A percentile compares a stretch with the other conserved stretches of the same genome.
Conservation (phyloP, 148 eudicot genomes). For the Beta vulgaris region DNA sequence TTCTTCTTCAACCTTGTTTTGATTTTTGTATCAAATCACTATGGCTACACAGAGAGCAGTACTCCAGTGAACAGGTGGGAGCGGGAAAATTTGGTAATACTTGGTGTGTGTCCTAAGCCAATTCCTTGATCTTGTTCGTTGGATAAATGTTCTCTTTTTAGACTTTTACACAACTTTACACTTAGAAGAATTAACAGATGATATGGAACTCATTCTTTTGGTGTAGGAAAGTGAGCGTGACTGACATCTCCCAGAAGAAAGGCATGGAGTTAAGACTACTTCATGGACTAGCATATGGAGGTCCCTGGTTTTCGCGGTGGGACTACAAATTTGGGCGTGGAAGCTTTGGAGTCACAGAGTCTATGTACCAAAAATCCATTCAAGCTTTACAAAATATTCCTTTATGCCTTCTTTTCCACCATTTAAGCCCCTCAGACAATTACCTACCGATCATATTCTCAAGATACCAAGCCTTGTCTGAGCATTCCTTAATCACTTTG, state of each 20-base stretch:
- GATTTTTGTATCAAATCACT: too few species aligned
- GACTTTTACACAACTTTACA: not conserved
- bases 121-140: too few species aligned
- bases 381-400: slow-evolving; percentile 75
- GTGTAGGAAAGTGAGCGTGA: slow-evolving; percentile 82
- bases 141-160: too few species aligned
- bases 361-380: slow-evolving; percentile 70
- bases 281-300: slow-evolving; percentile 73
- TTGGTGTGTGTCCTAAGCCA: too few species aligned
- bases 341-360: slow-evolving; percentile 70
- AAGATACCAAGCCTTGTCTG: slow-evolving; percentile 69
- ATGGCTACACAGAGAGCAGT: too few species aligned
- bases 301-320: slow-evolving; percentile 89
- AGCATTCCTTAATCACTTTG: slow-evolving; percentile 64
- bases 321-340: slow-evolving; percentile 82
- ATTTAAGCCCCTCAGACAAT: slow-evolving; percentile 35
- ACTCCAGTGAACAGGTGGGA: too few species aligned
- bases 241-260: slow-evolving; percentile 64
- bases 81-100: too few species aligned
- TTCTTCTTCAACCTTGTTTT: not conserved
- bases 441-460: slow-evolving; percentile 52
- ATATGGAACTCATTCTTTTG: not conserved
- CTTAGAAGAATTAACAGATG: not conserved
- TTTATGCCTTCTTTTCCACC: slow-evolving; percentile 55
- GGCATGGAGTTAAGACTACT: slow-evolving; percentile 85